phyloP scores from a whole-genome alignment of 208 protist genomes.

The Novymonas esmeraldas region DNA sequence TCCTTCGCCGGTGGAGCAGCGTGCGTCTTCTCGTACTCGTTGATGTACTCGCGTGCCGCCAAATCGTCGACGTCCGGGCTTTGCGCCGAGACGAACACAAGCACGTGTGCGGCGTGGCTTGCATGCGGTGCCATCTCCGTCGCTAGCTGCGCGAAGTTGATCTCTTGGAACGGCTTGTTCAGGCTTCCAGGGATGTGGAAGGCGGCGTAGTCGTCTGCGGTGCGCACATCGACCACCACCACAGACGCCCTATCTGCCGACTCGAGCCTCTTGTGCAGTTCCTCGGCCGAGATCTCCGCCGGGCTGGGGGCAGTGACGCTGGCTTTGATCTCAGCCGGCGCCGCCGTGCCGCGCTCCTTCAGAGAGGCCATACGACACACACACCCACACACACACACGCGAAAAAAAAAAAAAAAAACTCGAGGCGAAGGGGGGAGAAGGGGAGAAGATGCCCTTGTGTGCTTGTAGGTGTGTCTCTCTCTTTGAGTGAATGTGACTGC shows the following conservation, averaged over 20 bases:
- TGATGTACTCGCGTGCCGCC: conserved; percentile 52
- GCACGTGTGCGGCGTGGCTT: conserved; percentile 1
- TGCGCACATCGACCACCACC: conserved; percentile 45
- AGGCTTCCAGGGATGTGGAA: conserved; percentile 42
- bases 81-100: conserved; percentile 56
- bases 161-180: conserved; percentile 46
- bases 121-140: conserved; percentile 4
- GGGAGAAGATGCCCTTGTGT: neutral
- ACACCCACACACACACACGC: neutral
- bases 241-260: conserved; percentile 3
- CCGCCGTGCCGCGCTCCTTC: conserved; percentile 9
- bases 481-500: neutral
- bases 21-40: conserved; percentile 29
- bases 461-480: neutral
- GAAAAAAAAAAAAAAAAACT: neutral
- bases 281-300: conserved; percentile 29
- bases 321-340: conserved; percentile 11
- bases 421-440: neutral
- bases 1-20: conserved; percentile 7
- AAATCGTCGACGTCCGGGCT: conserved; percentile 62
- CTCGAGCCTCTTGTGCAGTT: conserved; percentile 25
- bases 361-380: conserved; percentile 1
- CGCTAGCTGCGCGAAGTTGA: conserved; percentile 24
- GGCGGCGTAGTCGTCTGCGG: conserved; percentile 39
- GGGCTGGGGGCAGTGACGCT: conserved; percentile 13